A percentile compares a stretch with the other conserved stretches of the same genome.
Evolutionary conservation across 371 early-diverging fungal species (phyloP).

Genomic region (Conidiobolus incongruus): DNA sequence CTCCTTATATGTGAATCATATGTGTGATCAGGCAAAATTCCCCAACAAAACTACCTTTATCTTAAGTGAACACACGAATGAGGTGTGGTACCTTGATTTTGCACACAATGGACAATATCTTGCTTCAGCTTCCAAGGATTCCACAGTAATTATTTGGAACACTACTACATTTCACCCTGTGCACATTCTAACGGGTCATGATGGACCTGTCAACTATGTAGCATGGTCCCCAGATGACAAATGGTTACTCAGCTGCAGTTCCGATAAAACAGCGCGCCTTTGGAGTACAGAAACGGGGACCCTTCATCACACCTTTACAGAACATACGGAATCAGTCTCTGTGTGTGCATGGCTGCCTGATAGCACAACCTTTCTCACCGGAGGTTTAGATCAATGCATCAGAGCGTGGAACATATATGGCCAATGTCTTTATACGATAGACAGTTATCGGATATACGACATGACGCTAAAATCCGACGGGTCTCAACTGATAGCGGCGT

Average conservation of each 20-base stretch:
- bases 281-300: constrained; percentile 53
- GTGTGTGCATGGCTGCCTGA: constrained; percentile 70
- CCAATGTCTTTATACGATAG: no score
- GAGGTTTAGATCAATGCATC: constrained; percentile 48
- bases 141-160: constrained; percentile 70
- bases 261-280: constrained; percentile 44
- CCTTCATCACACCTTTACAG: constrained; percentile 17
- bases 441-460: constrained; percentile 15
- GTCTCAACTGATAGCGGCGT: constrained; percentile 39
- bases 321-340: constrained; percentile 49
- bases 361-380: constrained; percentile 48
- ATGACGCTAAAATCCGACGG: constrained; percentile 55
- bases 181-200: constrained; percentile 5
- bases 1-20: constrained; percentile 49
- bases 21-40: constrained; percentile 33
- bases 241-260: constrained; percentile 50
- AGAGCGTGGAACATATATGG: constrained; percentile 2
- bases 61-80: constrained; percentile 61
- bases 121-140: constrained; percentile 80
- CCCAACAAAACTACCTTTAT: constrained; percentile 29
- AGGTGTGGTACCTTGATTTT: constrained; percentile 88
- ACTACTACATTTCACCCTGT: constrained; percentile 7
- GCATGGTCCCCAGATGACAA: constrained; percentile 81
- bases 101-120: constrained; percentile 64
- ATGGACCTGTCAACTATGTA: constrained; percentile 24